Evolutionary conservation across 2,329 filamentous ascomycete species (phyloP).

Genomic region (Thermoascus crustaceus): DNA sequence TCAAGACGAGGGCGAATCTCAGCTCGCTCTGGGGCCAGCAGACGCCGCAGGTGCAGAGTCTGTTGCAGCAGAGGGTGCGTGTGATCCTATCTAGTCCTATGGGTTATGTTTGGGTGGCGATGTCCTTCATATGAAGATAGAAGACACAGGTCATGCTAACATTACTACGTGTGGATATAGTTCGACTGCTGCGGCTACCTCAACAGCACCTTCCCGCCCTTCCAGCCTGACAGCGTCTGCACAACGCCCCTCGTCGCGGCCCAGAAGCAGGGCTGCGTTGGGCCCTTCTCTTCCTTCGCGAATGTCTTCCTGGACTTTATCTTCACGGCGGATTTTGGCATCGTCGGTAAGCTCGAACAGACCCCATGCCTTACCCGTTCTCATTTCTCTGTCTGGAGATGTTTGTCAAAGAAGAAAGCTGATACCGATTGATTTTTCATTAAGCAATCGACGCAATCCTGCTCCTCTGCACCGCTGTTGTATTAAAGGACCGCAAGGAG

Average conservation of each 20-base stretch:
- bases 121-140: no score
- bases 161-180: slow-evolving; percentile 33
- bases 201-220: slow-evolving; percentile 63
- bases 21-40: slow-evolving; percentile 53
- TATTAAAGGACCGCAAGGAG: slow-evolving; percentile 75
- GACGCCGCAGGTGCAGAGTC: slow-evolving; percentile 49
- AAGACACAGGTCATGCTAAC: no score
- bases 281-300: slow-evolving; percentile 58
- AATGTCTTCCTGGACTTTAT: slow-evolving; percentile 66
- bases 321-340: slow-evolving; percentile 72
- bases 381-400: slow-evolving; percentile 1
- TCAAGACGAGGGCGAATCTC: slow-evolving; percentile 59
- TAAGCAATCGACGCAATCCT: slow-evolving; percentile 59
- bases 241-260: slow-evolving; percentile 62
- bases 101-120: background rate
- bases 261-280: slow-evolving; percentile 60
- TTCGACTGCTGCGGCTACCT: slow-evolving; percentile 75
- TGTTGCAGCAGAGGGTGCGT: slow-evolving; percentile 62
- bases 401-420: background rate
- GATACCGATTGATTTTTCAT: slow-evolving; percentile 4
- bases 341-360: slow-evolving; percentile 50
- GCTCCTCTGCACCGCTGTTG: slow-evolving; percentile 62
- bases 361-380: background rate
- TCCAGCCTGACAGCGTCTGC: slow-evolving; percentile 61
- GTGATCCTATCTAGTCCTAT: background rate